Conservation (phyloP, 164 flowering plant genomes). For the Tetrastigma voinierianum region DNA sequence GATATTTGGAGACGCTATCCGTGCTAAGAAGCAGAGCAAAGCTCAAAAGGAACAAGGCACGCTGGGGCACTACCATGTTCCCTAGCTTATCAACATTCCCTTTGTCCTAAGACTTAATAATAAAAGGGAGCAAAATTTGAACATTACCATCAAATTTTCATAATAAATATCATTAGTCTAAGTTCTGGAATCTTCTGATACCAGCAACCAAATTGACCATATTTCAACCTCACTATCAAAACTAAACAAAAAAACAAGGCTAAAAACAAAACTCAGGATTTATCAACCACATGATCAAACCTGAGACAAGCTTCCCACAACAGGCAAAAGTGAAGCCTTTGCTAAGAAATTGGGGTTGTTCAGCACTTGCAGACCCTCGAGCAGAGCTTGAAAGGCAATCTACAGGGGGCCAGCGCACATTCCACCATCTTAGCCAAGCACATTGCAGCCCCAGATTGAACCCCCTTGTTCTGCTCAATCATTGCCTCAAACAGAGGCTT, state of each 20-base stretch:
- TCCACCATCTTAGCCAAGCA: constrained; percentile 89
- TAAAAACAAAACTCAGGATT: not conserved
- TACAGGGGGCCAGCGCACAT: constrained; percentile 56
- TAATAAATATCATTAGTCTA: not conserved
- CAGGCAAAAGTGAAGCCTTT: constrained; percentile 70
- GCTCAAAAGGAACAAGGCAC: no score
- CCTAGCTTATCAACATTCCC: not conserved
- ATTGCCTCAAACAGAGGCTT: constrained; percentile 92
- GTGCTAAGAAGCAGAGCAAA: no score
- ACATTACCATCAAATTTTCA: not conserved
- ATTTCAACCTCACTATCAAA: not conserved
- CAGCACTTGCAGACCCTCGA: constrained; percentile 73
- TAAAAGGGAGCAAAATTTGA: not conserved
- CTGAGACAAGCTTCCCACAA: constrained; percentile 76
- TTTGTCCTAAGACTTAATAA: not conserved
- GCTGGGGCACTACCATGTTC: no score
- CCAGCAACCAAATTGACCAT: not conserved
- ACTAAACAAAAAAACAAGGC: not conserved
- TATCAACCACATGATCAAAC: constrained; percentile 32
- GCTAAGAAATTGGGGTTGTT: constrained; percentile 65
- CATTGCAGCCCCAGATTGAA: constrained; percentile 81
- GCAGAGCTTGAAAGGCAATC: constrained; percentile 71
- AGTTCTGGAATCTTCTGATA: not conserved
- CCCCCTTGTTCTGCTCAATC: constrained; percentile 78
- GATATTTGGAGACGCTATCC: no score